phyloP scores from a whole-genome alignment of 257 asterid species.

The Scutellaria baicalensis region DNA sequence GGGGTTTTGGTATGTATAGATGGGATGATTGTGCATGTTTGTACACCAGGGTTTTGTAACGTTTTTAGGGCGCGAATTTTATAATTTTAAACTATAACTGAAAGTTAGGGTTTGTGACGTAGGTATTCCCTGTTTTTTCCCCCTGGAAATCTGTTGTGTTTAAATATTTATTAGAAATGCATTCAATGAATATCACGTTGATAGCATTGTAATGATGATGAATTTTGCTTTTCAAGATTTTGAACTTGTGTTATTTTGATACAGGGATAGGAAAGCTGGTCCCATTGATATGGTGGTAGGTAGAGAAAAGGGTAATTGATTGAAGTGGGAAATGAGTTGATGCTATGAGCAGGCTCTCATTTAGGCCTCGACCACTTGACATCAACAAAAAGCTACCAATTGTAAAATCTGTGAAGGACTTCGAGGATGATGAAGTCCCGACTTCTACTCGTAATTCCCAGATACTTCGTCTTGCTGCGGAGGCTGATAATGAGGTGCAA shows the following conservation, averaged over 20 bases:
- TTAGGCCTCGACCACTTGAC: conserved; percentile 99
- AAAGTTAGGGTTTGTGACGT: conserved; percentile 27
- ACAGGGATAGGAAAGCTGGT: conserved; percentile 9
- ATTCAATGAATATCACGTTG: not conserved
- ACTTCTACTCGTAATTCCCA: conserved; percentile 83
- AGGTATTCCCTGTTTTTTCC: not conserved
- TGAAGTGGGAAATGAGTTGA: conserved; percentile 38
- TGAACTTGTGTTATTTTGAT: not conserved
- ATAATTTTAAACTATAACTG: conserved; percentile 1
- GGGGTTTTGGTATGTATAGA: conserved; percentile 8
- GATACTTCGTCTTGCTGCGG: conserved; percentile 74
- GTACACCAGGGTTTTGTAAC: conserved; percentile 10
- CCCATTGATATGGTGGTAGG: conserved; percentile 19
- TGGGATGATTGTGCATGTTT: conserved; percentile 4
- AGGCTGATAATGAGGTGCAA: conserved; percentile 71
- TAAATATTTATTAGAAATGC: not conserved
- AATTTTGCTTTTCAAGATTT: not conserved
- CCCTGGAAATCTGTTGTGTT: not conserved
- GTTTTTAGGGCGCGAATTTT: conserved; percentile 23
- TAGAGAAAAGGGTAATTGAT: conserved; percentile 12
- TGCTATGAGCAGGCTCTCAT: conserved; percentile 94
- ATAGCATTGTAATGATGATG: not conserved
- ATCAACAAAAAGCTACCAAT: conserved; percentile 94
- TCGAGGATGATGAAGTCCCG: conserved; percentile 90
- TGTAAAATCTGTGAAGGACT: conserved; percentile 83